These are phyloP conservation scores for Cladophialophora bantiana DNA, from an alignment of 2,329 filamentous ascomycete genomes.

Conservation along the genomic window DNA sequence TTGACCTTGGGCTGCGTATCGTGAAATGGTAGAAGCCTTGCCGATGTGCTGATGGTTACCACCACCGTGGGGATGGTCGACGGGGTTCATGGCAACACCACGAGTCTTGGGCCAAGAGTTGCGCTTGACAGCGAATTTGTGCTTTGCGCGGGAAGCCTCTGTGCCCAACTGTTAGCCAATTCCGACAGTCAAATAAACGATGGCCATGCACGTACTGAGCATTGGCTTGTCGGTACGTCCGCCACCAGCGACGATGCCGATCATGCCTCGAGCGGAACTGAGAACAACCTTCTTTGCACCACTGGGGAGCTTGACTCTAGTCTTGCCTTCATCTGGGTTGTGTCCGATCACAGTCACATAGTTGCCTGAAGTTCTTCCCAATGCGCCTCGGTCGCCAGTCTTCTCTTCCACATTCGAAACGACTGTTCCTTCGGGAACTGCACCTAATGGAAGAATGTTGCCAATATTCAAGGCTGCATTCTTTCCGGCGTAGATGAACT, in stretches of 20 bases:
- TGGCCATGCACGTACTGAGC: slow-evolving; percentile 68
- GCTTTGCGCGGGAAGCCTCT: slow-evolving; percentile 99
- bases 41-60: slow-evolving; percentile 99
- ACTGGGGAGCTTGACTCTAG: slow-evolving; percentile 97
- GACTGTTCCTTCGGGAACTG: slow-evolving; percentile 98
- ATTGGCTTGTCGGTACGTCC: slow-evolving; percentile 99
- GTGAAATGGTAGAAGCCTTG: slow-evolving; percentile 99
- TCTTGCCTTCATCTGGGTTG: slow-evolving; percentile 99
- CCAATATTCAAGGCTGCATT: slow-evolving; percentile 95
- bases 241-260: slow-evolving; percentile 98
- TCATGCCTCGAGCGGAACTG: slow-evolving; percentile 94
- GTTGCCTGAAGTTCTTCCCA: slow-evolving; percentile 98
- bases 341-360: slow-evolving; percentile 98
- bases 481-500: slow-evolving; percentile 99
- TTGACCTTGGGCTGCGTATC: slow-evolving; percentile 97
- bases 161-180: slow-evolving; percentile 55
- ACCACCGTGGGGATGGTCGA: slow-evolving; percentile 98
- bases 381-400: slow-evolving; percentile 92
- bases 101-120: slow-evolving; percentile 99
- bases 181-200: slow-evolving; percentile 5
- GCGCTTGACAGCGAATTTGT: slow-evolving; percentile 99
- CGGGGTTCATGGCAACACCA: slow-evolving; percentile 99
- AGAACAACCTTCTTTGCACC: slow-evolving; percentile 99
- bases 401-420: slow-evolving; percentile 99
- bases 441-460: slow-evolving; percentile 93